phyloP scores from a whole-genome alignment of 1,284 basidiomycete species.

The Afroboletus lepidellus region DNA sequence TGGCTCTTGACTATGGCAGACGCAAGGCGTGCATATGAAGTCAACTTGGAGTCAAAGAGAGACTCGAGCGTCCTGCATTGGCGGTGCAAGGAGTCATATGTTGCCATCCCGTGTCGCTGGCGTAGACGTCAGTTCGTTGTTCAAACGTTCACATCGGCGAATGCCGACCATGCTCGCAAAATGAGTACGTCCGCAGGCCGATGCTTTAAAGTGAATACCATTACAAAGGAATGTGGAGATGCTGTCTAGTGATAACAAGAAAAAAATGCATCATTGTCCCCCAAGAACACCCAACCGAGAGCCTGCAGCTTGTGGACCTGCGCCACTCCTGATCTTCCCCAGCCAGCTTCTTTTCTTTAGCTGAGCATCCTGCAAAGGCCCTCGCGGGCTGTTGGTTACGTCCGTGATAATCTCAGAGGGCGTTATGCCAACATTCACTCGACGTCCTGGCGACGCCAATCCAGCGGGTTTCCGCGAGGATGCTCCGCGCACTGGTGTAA shows the following conservation, averaged over 20 bases:
- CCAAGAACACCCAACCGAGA: conserved; percentile 30
- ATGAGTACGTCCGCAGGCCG: background rate
- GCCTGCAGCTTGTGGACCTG: conserved; percentile 25
- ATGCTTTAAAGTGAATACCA: conserved; percentile 2
- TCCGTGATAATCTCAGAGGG: conserved; percentile 51
- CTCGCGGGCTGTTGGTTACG: conserved; percentile 64
- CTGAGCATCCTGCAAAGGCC: conserved; percentile 30
- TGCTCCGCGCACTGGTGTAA: conserved; percentile 65
- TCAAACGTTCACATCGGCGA: conserved; percentile 11
- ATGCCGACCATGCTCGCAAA: conserved; percentile 14
- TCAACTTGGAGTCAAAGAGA: conserved; percentile 87
- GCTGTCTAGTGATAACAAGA: conserved; percentile 11
- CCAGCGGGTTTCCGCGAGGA: conserved; percentile 39
- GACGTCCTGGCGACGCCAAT: conserved; percentile 47
- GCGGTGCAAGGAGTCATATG: conserved; percentile 76
- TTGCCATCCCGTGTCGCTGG: conserved; percentile 48
- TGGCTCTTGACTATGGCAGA: conserved; percentile 64
- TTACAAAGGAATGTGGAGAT: conserved; percentile 10
- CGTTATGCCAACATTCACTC: conserved; percentile 30
- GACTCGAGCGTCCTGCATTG: conserved; percentile 91
- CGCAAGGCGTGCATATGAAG: conserved; percentile 84
- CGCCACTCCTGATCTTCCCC: conserved; percentile 54
- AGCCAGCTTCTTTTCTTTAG: conserved; percentile 57
- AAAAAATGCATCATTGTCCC: conserved; percentile 22
- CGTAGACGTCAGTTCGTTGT: background rate